Percentiles rank a stretch among this genome's conserved stretches.
phyloP scores from a whole-genome alignment of 1,284 basidiomycete species.

The Ceratobasidium sp. region DNA sequence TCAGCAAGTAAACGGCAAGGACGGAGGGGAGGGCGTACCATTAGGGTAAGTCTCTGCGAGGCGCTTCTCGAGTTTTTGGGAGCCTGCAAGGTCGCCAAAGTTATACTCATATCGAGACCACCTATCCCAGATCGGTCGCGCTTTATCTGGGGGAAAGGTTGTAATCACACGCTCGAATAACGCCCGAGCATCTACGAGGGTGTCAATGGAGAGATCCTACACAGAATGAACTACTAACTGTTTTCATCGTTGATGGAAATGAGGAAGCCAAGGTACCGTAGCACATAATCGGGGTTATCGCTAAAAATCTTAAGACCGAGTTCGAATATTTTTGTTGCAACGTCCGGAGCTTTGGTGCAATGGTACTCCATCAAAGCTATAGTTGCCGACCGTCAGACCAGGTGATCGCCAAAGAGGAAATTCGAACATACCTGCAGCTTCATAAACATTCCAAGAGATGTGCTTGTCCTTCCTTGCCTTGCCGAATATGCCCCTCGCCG shows the following conservation, averaged over 20 bases:
- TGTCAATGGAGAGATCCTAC: constrained; percentile 23
- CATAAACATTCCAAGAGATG: constrained; percentile 93
- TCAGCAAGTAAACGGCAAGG: neutral
- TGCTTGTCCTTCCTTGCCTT: constrained; percentile 88
- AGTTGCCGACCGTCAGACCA: neutral
- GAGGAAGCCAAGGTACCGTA: constrained; percentile 92
- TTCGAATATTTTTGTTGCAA: constrained; percentile 94
- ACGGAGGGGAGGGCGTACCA: constrained; percentile 62
- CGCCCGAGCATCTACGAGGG: constrained; percentile 86
- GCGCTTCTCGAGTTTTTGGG: constrained; percentile 89
- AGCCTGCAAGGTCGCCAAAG: constrained; percentile 91
- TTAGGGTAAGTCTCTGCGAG: constrained; percentile 89
- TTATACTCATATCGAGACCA: constrained; percentile 98
- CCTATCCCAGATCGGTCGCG: constrained; percentile 91
- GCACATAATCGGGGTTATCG: constrained; percentile 86
- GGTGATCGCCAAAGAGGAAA: neutral
- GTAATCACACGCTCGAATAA: constrained; percentile 91
- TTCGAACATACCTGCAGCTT: constrained; percentile 80
- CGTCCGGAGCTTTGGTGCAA: constrained; percentile 85
- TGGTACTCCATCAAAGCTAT: constrained; percentile 96
- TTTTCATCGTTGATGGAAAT: constrained; percentile 96
- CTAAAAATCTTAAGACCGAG: constrained; percentile 90
- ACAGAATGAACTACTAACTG: constrained; percentile 67
- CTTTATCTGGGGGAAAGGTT: constrained; percentile 82
- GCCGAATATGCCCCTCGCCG: constrained; percentile 82